Conservation (phyloP, 768 basidiomycete genomes). For the Floccularia luteovirens region DNA sequence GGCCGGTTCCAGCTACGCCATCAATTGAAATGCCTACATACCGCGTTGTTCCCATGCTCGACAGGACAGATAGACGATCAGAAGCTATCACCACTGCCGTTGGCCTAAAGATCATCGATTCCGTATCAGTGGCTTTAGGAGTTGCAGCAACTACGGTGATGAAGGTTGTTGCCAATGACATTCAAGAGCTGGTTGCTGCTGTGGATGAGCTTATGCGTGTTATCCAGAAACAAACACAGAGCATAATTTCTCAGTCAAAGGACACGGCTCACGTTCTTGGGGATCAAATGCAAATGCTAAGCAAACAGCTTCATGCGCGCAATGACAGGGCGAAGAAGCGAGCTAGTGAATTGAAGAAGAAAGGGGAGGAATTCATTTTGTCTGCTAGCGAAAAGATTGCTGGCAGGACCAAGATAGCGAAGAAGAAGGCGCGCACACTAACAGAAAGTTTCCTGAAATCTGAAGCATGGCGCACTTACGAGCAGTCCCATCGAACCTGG, state of each 20-base stretch:
- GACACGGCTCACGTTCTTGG: constrained; percentile 35
- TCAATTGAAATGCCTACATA: constrained; percentile 18
- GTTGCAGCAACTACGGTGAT: constrained; percentile 35
- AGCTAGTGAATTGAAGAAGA: constrained; percentile 45
- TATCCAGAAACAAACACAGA: constrained; percentile 41
- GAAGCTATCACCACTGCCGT: constrained; percentile 18
- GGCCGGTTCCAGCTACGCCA: constrained; percentile 12
- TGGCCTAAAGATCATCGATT: constrained; percentile 32
- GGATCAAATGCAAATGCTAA: constrained; percentile 33
- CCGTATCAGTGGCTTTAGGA: constrained; percentile 42
- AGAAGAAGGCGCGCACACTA: constrained; percentile 31
- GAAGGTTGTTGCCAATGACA: constrained; percentile 39
- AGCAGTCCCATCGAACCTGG: constrained; percentile 24
- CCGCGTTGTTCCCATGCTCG: constrained; percentile 19
- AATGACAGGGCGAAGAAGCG: constrained; percentile 45
- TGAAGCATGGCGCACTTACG: constrained; percentile 22
- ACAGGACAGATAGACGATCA: constrained; percentile 9
- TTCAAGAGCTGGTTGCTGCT: constrained; percentile 49
- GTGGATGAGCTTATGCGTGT: constrained; percentile 49
- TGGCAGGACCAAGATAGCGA: constrained; percentile 34
- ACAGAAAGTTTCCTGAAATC: constrained; percentile 26
- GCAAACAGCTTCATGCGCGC: constrained; percentile 33
- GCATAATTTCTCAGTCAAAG: constrained; percentile 38
- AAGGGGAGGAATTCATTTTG: constrained; percentile 36
- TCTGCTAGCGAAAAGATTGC: constrained; percentile 33